These are phyloP conservation scores for Chloranthus sessilifolius DNA, from an alignment of 164 flowering plant species.

Conservation along the genomic window DNA sequence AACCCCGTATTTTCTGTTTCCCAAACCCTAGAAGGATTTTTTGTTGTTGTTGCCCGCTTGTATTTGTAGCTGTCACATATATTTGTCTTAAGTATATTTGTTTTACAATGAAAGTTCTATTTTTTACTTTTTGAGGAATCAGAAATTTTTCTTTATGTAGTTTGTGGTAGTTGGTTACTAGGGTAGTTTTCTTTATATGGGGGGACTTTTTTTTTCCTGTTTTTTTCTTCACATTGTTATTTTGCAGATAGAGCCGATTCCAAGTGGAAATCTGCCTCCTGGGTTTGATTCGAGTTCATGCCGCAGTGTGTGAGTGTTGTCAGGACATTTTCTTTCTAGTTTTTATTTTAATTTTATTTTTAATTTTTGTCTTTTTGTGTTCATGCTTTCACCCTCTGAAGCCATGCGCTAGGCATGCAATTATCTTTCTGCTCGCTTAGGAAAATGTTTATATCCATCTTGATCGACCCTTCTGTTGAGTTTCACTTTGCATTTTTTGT, in stretches of 20 bases:
- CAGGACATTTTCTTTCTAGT: conserved; percentile 12
- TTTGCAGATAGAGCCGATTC: conserved; percentile 39
- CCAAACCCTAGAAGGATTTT: no score
- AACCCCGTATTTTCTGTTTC: no score
- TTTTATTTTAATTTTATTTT: no score
- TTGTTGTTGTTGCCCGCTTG: no score
- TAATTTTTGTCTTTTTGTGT: conserved; percentile 1
- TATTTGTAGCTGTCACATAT: no score
- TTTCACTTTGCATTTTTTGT: neutral
- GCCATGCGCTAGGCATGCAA: neutral
- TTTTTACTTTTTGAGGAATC: no score
- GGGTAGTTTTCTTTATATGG: conserved; percentile 9
- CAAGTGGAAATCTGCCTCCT: conserved; percentile 43
- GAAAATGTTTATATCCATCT: neutral
- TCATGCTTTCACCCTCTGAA: conserved; percentile 4
- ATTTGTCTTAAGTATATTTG: no score
- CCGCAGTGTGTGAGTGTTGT: conserved; percentile 38
- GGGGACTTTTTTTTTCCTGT: conserved; percentile 13
- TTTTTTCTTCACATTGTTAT: conserved; percentile 16
- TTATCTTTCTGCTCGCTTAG: neutral
- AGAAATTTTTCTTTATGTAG: no score
- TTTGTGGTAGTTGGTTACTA: neutral
- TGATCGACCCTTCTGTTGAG: neutral
- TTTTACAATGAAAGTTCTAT: no score
- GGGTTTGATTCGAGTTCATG: conserved; percentile 39